Evolutionary conservation across 164 flowering plant species (phyloP).

Genomic region (Aristolochia fimbriata): DNA sequence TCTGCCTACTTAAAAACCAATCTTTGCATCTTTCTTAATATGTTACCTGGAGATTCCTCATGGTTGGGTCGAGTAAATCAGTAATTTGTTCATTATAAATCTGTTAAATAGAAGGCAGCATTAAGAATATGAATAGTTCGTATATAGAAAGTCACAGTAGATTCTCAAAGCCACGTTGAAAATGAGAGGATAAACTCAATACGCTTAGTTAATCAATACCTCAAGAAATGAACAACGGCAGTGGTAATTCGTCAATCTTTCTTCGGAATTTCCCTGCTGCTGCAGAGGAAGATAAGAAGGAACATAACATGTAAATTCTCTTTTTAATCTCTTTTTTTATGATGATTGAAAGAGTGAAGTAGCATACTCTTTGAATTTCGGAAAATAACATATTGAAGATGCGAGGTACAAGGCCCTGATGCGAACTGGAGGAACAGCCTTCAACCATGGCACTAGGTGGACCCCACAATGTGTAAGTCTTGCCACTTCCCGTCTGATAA

Average conservation of each 20-base stretch:
- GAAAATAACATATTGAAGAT: conserved; percentile 72
- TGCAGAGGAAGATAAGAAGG: conserved; percentile 13
- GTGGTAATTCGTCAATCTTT: conserved; percentile 66
- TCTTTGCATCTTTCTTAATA: too few relatives aligned
- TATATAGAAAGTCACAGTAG: not conserved
- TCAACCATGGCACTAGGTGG: conserved; percentile 94
- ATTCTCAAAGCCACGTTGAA: not conserved
- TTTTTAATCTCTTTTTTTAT: not conserved
- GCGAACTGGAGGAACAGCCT: conserved; percentile 35
- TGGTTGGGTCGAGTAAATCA: conserved; percentile 88
- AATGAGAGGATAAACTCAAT: not conserved
- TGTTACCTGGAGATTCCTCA: conserved; percentile 80
- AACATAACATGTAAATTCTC: not conserved
- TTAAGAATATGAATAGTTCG: too few relatives aligned
- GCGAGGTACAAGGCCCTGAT: conserved; percentile 86
- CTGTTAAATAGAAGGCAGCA: conserved; percentile 24
- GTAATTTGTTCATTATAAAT: conserved; percentile 77
- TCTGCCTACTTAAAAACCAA: not conserved
- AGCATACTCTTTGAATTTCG: conserved; percentile 62
- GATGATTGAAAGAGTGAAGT: not conserved
- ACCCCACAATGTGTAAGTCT: conserved; percentile 99
- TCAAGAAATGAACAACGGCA: conserved; percentile 97
- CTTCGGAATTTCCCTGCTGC: conserved; percentile 54
- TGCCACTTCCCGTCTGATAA: conserved; percentile 82
- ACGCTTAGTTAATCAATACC: conserved; percentile 22